These are phyloP conservation scores for Myriosclerotinia scirpicola DNA, from an alignment of 2,329 filamentous ascomycete genomes.

Conservation along the genomic window DNA sequence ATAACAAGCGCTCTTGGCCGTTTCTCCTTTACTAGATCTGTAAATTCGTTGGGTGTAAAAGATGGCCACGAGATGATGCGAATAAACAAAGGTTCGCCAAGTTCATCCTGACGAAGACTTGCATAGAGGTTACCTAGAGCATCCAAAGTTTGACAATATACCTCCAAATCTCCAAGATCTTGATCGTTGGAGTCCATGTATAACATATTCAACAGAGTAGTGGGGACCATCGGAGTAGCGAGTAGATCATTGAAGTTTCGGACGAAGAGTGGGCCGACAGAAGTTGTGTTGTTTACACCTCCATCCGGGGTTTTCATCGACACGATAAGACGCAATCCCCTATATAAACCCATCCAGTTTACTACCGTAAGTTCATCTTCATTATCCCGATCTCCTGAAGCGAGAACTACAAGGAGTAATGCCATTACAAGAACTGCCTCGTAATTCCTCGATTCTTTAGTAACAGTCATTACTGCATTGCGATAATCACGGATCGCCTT, in stretches of 20 bases:
- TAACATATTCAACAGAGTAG: slow-evolving; percentile 33
- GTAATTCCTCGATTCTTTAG: slow-evolving; percentile 28
- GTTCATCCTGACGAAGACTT: slow-evolving; percentile 34
- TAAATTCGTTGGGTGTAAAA: slow-evolving; percentile 23
- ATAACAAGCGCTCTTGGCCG: slow-evolving; percentile 31
- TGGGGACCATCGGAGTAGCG: slow-evolving; percentile 31
- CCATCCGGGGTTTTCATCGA: slow-evolving; percentile 13
- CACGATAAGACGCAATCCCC: slow-evolving; percentile 25
- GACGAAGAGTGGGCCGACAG: slow-evolving; percentile 33
- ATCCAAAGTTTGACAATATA: slow-evolving; percentile 35
- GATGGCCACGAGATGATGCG: slow-evolving; percentile 36
- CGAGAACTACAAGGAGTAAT: slow-evolving; percentile 35
- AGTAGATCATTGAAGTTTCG: slow-evolving; percentile 30
- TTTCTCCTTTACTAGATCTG: slow-evolving; percentile 24
- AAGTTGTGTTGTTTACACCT: slow-evolving; percentile 14
- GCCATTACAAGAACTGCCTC: slow-evolving; percentile 36
- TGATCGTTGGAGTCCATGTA: slow-evolving; percentile 32
- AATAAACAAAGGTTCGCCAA: slow-evolving; percentile 29
- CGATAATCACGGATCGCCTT: slow-evolving; percentile 35
- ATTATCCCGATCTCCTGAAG: slow-evolving; percentile 28
- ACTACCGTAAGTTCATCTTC: slow-evolving; percentile 33
- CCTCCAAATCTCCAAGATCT: slow-evolving; percentile 32
- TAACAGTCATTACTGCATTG: slow-evolving; percentile 28
- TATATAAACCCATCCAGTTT: slow-evolving; percentile 36
- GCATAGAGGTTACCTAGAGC: slow-evolving; percentile 35